These are phyloP conservation scores for Lyophyllum shimeji DNA, from an alignment of 768 basidiomycete genomes.

Conservation along the genomic window DNA sequence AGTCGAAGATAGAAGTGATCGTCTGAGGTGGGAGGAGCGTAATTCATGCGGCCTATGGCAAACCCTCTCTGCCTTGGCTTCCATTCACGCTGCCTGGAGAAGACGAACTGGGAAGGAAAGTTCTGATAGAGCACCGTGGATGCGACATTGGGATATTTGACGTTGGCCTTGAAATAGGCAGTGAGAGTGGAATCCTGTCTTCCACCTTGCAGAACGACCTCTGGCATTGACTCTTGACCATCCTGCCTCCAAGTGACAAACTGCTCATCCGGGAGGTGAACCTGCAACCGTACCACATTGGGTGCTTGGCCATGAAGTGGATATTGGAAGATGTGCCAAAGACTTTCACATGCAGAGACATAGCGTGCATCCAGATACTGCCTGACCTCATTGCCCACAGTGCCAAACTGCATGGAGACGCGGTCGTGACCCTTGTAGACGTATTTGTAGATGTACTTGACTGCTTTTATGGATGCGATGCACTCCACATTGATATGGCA, in stretches of 20 bases:
- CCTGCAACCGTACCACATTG: constrained; percentile 36
- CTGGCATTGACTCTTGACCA: too few species aligned
- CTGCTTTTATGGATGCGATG: constrained; percentile 30
- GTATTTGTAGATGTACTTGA: constrained; percentile 52
- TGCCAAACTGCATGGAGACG: constrained; percentile 31
- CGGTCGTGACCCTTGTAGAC: constrained; percentile 48
- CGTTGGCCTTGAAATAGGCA: too few species aligned
- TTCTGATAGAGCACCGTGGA: too few species aligned
- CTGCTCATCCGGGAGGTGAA: constrained; percentile 45
- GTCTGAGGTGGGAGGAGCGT: constrained; percentile 31
- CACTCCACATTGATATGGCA: constrained; percentile 56
- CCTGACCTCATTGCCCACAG: constrained; percentile 32
- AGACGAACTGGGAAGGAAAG: too few species aligned
- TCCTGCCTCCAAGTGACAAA: too few species aligned
- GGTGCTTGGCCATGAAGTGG: constrained; percentile 35
- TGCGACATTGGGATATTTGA: too few species aligned
- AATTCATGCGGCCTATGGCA: constrained; percentile 43
- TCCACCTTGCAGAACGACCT: too few species aligned
- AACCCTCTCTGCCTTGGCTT: constrained; percentile 20
- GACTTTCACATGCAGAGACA: constrained; percentile 31
- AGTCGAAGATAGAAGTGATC: constrained; percentile 41
- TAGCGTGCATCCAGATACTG: constrained; percentile 36
- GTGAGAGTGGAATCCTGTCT: too few species aligned
- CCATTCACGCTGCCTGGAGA: too few species aligned
- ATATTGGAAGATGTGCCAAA: constrained; percentile 28